phyloP scores from a whole-genome alignment of 2,329 filamentous ascomycete genomes.

The Aspergillus tanneri region DNA sequence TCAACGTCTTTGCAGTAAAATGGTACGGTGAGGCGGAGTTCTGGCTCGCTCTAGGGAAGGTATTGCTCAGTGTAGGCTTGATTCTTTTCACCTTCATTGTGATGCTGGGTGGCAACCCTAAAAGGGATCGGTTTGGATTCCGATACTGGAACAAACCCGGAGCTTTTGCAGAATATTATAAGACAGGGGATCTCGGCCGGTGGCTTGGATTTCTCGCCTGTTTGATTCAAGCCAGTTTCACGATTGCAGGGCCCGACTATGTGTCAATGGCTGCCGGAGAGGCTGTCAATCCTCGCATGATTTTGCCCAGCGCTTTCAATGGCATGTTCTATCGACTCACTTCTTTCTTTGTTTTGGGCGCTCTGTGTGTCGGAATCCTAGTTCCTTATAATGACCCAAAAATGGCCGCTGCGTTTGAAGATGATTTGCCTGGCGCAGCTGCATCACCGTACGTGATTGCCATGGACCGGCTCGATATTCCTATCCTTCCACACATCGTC shows the following conservation, averaged over 20 bases:
- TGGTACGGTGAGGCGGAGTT: conserved; percentile 80
- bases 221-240: conserved; percentile 68
- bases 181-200: conserved; percentile 63
- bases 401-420: conserved; percentile 60
- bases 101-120: conserved; percentile 79
- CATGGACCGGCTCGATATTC: conserved; percentile 65
- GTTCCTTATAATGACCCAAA: conserved; percentile 67
- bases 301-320: conserved; percentile 73
- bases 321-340: conserved; percentile 77
- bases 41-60: conserved; percentile 68
- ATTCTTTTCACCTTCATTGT: conserved; percentile 76
- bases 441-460: conserved; percentile 68
- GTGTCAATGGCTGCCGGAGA: conserved; percentile 66
- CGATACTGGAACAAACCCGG: conserved; percentile 66
- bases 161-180: conserved; percentile 66
- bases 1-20: conserved; percentile 72
- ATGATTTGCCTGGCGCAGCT: conserved; percentile 64
- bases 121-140: conserved; percentile 70
- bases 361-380: conserved; percentile 68
- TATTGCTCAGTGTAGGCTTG: conserved; percentile 68
- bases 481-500: conserved; percentile 66
- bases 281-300: conserved; percentile 65
- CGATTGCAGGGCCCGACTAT: conserved; percentile 67
- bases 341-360: conserved; percentile 72
- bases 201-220: conserved; percentile 76